A percentile compares a stretch with the other conserved stretches of the same genome.
Evolutionary conservation across 2,329 filamentous ascomycete species (phyloP).

Genomic region (Neonectria hederae): DNA sequence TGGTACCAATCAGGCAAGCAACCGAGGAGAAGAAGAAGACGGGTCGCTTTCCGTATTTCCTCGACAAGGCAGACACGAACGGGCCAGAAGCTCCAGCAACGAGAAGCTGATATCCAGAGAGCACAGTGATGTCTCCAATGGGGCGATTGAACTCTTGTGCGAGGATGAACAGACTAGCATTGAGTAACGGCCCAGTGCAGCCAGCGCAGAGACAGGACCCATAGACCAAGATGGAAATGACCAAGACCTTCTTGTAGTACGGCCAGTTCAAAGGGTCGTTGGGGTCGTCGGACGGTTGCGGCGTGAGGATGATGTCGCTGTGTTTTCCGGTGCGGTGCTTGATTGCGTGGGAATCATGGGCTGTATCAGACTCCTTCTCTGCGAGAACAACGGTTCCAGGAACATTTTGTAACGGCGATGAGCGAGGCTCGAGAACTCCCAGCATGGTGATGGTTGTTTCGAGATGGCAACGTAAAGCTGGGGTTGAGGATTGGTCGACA

Average conservation of each 20-base stretch:
- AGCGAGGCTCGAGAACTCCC: not conserved
- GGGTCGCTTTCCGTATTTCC: not conserved
- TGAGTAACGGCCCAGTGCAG: not conserved
- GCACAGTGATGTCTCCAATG: not conserved
- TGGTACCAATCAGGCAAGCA: not conserved
- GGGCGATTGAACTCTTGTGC: not conserved
- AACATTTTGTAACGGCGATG: not conserved
- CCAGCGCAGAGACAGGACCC: not conserved
- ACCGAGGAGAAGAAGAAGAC: not conserved
- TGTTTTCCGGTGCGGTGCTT: not conserved
- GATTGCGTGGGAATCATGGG: not conserved
- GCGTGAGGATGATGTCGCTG: not conserved
- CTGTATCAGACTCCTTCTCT: not conserved
- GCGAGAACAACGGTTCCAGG: not conserved
- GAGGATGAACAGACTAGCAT: not conserved
- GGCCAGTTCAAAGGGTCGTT: not conserved
- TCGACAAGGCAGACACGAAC: not conserved
- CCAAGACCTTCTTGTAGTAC: not conserved
- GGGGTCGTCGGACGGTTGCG: not conserved
- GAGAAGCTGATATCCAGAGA: slow-evolving; percentile 2
- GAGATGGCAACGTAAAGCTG: not conserved
- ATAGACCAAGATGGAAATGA: not conserved
- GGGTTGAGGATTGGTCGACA: not conserved
- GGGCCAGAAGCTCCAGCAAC: not conserved
- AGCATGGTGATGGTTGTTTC: not conserved